Evolutionary conservation across 2,329 filamentous ascomycete species (phyloP).

Genomic region (Fusarium poae): DNA sequence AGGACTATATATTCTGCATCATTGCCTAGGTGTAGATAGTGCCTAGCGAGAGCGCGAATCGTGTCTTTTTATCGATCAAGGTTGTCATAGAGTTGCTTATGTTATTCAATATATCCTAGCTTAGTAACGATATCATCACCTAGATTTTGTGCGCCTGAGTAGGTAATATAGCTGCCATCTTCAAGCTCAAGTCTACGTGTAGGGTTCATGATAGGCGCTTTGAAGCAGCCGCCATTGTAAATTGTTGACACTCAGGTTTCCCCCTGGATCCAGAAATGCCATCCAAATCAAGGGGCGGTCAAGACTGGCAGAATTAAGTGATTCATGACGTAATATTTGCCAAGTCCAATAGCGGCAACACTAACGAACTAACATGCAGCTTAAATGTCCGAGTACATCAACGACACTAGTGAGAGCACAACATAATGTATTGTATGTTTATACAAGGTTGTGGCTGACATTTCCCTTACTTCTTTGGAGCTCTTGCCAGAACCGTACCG

Average conservation of each 20-base stretch:
- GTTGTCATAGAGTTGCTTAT: conserved; percentile 17
- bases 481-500: conserved; percentile 4
- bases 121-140: conserved; percentile 3
- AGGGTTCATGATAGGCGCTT: neutral
- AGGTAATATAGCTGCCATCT: conserved; percentile 12
- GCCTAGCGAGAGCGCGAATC: conserved; percentile 37
- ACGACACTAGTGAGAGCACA: too few species aligned
- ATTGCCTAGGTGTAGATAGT: conserved; percentile 46
- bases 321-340: too few species aligned
- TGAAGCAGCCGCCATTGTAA: neutral
- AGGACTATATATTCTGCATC: conserved; percentile 45
- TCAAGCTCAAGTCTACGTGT: conserved; percentile 2
- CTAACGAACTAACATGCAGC: too few species aligned
- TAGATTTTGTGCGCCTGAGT: neutral
- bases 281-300: neutral
- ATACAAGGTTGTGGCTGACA: too few species aligned
- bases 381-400: too few species aligned
- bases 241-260: neutral
- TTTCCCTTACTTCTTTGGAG: neutral
- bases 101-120: conserved; percentile 8
- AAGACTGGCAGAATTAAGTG: neutral
- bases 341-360: too few species aligned
- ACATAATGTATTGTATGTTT: too few species aligned
- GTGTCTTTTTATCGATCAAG: conserved; percentile 27
- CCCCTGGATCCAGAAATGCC: neutral